These are phyloP conservation scores for Arabis alpina DNA, from an alignment of 345 rosid genomes.

Conservation along the genomic window DNA sequence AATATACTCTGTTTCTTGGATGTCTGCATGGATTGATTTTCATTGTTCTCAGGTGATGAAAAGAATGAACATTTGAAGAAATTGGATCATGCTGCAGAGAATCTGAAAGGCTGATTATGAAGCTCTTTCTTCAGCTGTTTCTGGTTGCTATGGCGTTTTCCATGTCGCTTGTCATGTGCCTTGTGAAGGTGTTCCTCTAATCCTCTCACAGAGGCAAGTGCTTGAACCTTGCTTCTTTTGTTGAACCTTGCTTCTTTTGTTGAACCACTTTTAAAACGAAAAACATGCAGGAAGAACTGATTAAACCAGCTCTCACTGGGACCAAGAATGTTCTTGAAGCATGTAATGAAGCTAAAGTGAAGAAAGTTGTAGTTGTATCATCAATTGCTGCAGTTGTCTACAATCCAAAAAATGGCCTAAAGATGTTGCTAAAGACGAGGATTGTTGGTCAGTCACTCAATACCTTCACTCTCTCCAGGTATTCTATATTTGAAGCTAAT, in stretches of 20 bases:
- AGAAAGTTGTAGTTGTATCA: slow-evolving; percentile 56
- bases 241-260: no score
- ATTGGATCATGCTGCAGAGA: slow-evolving; percentile 47
- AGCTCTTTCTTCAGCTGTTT: no score
- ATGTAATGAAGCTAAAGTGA: slow-evolving; percentile 50
- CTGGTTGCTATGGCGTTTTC: slow-evolving; percentile 55
- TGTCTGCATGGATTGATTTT: slow-evolving; percentile 14
- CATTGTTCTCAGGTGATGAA: slow-evolving; percentile 48
- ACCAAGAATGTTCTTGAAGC: slow-evolving; percentile 55
- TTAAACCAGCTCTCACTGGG: slow-evolving; percentile 52
- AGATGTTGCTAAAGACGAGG: slow-evolving; percentile 45
- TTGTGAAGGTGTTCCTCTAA: slow-evolving; percentile 25
- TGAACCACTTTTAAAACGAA: not conserved
- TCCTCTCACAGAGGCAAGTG: slow-evolving; percentile 49
- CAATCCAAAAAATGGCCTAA: slow-evolving; percentile 52
- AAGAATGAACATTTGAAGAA: no score
- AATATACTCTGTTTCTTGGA: slow-evolving; percentile 23
- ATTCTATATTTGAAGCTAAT: no score
- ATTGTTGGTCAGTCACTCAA: slow-evolving; percentile 52
- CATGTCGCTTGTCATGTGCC: slow-evolving; percentile 60
- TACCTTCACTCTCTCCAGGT: no score
- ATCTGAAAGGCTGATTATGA: no score
- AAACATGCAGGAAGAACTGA: slow-evolving; percentile 47
- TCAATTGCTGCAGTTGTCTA: slow-evolving; percentile 48
- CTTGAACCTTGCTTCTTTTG: not conserved